These are phyloP conservation scores for Brassica incana DNA, from an alignment of 345 rosid species.

Conservation along the genomic window DNA sequence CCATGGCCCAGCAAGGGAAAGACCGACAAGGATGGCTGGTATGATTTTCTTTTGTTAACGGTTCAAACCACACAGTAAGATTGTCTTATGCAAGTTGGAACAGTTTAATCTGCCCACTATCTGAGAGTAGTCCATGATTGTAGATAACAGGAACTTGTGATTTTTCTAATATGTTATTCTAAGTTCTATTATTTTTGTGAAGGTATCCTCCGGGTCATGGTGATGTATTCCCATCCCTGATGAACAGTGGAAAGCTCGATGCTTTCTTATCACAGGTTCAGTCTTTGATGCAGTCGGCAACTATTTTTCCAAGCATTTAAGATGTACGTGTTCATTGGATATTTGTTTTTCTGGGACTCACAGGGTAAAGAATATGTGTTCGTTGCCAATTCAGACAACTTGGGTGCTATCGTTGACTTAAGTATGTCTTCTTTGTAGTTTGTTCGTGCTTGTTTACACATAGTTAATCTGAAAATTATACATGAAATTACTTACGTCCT, in stretches of 20 bases:
- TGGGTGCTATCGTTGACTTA: slow-evolving; percentile 92
- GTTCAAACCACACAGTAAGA: not conserved
- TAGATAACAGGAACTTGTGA: slow-evolving; percentile 1
- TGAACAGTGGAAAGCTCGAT: slow-evolving; percentile 94
- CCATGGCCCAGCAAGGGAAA: slow-evolving; percentile 92
- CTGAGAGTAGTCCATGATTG: slow-evolving; percentile 15
- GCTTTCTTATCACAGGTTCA: slow-evolving; percentile 73
- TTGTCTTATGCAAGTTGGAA: no score
- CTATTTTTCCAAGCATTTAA: not conserved
- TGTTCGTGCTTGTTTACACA: slow-evolving; percentile 13
- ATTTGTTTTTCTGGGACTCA: not conserved
- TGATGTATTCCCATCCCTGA: slow-evolving; percentile 83
- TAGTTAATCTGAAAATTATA: not conserved
- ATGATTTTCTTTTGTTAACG: slow-evolving; percentile 27
- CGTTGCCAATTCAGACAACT: slow-evolving; percentile 89
- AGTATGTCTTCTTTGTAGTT: slow-evolving; percentile 55
- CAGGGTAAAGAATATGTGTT: slow-evolving; percentile 98
- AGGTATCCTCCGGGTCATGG: slow-evolving; percentile 99
- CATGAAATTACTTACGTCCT: slow-evolving; percentile 12
- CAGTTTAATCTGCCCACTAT: not conserved
- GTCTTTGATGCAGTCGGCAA: not conserved
- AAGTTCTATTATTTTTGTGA: slow-evolving; percentile 28
- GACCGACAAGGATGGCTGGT: slow-evolving; percentile 96
- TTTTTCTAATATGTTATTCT: not conserved
- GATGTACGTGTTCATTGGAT: not conserved